phyloP scores from a whole-genome alignment of 2,329 filamentous ascomycete species.

The Stemphylium vesicarium region DNA sequence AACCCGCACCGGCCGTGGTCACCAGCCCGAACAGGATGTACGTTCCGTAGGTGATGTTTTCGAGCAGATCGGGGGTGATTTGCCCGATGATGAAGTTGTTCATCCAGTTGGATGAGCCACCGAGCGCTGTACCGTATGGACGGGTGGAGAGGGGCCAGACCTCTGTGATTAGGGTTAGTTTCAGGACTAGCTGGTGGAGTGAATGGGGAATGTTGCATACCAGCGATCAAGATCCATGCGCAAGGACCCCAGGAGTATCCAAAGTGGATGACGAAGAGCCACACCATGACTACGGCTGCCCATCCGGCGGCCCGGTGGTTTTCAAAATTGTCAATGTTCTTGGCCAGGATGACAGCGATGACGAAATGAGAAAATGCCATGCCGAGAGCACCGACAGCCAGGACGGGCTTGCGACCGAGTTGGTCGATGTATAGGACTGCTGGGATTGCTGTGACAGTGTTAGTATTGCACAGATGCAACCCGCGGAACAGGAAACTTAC shows the following conservation, averaged over 20 bases:
- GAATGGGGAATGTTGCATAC: neutral
- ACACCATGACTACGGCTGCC: constrained; percentile 72
- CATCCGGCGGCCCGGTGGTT: constrained; percentile 67
- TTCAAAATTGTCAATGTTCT: constrained; percentile 64
- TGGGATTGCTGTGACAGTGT: constrained; percentile 51
- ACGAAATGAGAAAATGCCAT: constrained; percentile 76
- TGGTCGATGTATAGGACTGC: constrained; percentile 71
- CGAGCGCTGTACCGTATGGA: constrained; percentile 73
- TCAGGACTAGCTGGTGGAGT: too few relatives aligned
- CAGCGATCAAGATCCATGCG: constrained; percentile 73
- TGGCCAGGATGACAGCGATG: constrained; percentile 72
- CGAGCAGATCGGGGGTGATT: constrained; percentile 72
- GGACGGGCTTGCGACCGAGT: constrained; percentile 67
- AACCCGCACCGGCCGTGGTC: constrained; percentile 66
- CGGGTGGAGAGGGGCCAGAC: constrained; percentile 73
- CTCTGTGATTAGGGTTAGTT: constrained; percentile 51
- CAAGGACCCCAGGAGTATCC: constrained; percentile 78
- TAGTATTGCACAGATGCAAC: neutral
- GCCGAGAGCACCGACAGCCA: constrained; percentile 69
- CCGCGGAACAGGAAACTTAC: neutral
- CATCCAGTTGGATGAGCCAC: constrained; percentile 60
- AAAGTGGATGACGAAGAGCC: constrained; percentile 77
- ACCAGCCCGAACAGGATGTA: constrained; percentile 74
- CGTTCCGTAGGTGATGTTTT: constrained; percentile 70
- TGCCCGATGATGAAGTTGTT: constrained; percentile 69